Evolutionary conservation across 768 basidiomycete genomes (phyloP).

Genomic region (Filobasidium floriforme): DNA sequence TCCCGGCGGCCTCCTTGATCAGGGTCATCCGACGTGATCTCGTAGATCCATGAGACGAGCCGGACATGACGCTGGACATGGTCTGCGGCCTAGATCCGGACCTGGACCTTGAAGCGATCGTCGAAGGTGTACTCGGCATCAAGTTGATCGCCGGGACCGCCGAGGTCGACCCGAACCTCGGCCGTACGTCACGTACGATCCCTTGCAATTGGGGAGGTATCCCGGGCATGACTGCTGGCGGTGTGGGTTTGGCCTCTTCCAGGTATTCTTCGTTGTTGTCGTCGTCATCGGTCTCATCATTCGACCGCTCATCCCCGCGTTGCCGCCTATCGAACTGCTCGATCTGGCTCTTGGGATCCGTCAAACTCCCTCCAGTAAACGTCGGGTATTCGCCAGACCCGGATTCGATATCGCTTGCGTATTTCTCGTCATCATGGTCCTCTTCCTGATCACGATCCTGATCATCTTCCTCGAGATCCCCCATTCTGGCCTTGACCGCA

Average conservation of each 20-base stretch:
- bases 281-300: neutral
- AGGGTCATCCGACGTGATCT: neutral
- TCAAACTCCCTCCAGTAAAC: neutral
- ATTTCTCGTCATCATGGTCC: neutral
- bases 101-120: neutral
- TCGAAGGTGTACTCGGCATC: neutral
- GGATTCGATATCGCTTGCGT: neutral
- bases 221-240: neutral
- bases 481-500: neutral
- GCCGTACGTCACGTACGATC: neutral
- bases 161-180: neutral
- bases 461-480: neutral
- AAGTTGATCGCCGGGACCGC: neutral
- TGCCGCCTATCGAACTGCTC: neutral
- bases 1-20: neutral
- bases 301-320: neutral
- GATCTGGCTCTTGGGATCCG: slow-evolving; percentile 2
- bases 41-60: neutral
- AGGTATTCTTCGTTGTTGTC: neutral
- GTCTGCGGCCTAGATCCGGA: neutral
- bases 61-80: neutral
- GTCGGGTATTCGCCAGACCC: neutral
- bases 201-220: slow-evolving; percentile 8
- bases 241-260: neutral
- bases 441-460: neutral